Evolutionary conservation across 768 basidiomycete genomes (phyloP), one percentile per base, ranked within the genome.

Genomic region (Lactarius trivialis): DNA sequence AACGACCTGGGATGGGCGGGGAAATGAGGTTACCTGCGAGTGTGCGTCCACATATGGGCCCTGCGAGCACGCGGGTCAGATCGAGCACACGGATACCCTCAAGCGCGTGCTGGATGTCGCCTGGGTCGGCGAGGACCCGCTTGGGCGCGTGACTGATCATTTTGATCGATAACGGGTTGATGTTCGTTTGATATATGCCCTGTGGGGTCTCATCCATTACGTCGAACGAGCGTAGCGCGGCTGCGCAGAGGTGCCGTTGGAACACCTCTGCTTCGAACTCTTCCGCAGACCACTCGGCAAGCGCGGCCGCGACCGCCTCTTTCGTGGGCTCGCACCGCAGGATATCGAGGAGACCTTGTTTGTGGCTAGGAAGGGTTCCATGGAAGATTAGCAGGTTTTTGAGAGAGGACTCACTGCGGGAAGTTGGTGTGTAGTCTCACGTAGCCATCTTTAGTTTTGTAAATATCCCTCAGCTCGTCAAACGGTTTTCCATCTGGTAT

Each of bases 401-500:
- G 9, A 19, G 24, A 26, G 5, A 54, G 32, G 48, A 70, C 75
- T 32, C 61, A 83, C 84, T 85, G 85, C 39, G 84, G 81, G 68
- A 85, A 86, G 59, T 85, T 85, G 21, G 84, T 84, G 63, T 86
- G 85, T 12, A 84, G 77, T 32, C 84, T 76, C 17, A 85, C 79
- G 65, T 73, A 81, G 49, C 76, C 71, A 61, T 82, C 79, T 60
- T 77, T 79, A n/a, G 84, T 84, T 39, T 71, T 68, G 66, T 85
- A 85, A 0, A 82, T 55, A 0, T 83, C 85, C 1, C 80, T 81
- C 14, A 85, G 74, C 7, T 67, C 67, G 58, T 85, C 83, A 76
- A 79, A 84, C 6, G 77, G 5, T 2, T 68, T 53, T 2, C 55
- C 58, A 21, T 68, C 66, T 0, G 77, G 74, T 14, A 75, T 52